These are phyloP conservation scores for Sphaerosporella brunnea DNA, from an alignment of 495 filamentous ascomycete species.

Conservation along the genomic window DNA sequence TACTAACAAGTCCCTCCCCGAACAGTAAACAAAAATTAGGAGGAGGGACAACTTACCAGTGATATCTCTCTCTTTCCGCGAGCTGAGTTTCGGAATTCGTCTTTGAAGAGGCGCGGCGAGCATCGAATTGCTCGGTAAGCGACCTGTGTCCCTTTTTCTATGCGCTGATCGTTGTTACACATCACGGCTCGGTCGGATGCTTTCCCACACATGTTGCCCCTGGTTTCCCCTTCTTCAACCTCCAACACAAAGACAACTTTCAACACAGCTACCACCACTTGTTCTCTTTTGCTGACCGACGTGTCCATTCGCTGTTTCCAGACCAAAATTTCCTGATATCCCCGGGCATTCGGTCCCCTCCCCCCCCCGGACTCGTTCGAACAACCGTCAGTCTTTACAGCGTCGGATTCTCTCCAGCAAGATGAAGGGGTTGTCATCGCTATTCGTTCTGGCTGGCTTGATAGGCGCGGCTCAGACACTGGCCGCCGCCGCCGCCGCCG, in stretches of 20 bases:
- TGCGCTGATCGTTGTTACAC: not conserved
- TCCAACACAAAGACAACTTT: not conserved
- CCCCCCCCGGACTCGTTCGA: too few relatives aligned
- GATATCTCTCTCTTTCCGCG: not conserved
- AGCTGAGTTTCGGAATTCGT: too few relatives aligned
- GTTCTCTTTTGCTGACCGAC: not conserved
- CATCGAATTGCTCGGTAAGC: not conserved
- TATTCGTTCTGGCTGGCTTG: constrained; percentile 11
- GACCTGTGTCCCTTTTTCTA: not conserved
- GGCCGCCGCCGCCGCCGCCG: constrained; percentile 15
- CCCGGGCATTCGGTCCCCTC: not conserved
- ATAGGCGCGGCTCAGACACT: too few relatives aligned
- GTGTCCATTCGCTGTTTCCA: not conserved
- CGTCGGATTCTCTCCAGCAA: not conserved
- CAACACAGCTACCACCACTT: not conserved
- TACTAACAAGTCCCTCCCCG: not conserved
- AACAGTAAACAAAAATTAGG: not conserved
- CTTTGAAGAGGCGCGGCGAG: too few relatives aligned
- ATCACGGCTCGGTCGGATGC: not conserved
- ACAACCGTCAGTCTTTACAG: not conserved
- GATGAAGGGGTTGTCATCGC: constrained; percentile 5
- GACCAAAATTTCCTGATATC: not conserved
- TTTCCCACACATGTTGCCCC: not conserved
- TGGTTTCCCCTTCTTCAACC: not conserved
- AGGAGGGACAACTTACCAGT: too few relatives aligned